Evolutionary conservation across 2,329 filamentous ascomycete species (phyloP).

Genomic region (Aspergillus alliaceus): DNA sequence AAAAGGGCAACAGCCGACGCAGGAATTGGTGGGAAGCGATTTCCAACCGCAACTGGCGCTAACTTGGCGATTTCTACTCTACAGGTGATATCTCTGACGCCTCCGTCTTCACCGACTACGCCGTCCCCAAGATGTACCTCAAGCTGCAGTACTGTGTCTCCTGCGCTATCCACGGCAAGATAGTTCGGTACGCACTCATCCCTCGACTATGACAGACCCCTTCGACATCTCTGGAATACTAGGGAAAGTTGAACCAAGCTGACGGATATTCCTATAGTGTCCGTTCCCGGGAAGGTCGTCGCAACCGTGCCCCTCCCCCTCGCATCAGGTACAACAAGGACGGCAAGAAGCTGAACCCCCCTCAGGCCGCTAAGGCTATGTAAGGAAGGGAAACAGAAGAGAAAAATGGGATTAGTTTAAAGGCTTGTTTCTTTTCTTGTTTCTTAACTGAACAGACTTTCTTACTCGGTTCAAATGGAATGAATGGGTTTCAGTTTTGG

Average conservation of each 20-base stretch:
- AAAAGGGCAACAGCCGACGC: background rate
- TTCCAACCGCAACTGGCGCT: conserved; percentile 11
- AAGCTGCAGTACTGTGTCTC: conserved; percentile 99
- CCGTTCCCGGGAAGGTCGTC: conserved; percentile 92
- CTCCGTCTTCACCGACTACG: conserved; percentile 98
- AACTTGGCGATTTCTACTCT: conserved; percentile 13
- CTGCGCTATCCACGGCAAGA: conserved; percentile 99
- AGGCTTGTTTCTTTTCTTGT: conserved; percentile 38
- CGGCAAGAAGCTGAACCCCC: conserved; percentile 98
- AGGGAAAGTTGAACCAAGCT: conserved; percentile 9
- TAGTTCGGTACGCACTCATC: conserved; percentile 83
- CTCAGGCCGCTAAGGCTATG: conserved; percentile 68
- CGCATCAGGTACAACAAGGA: conserved; percentile 99
- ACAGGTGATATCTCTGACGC: conserved; percentile 99
- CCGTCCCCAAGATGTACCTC: conserved; percentile 99
- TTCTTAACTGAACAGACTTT: conserved; percentile 31
- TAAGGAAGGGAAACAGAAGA: conserved; percentile 37
- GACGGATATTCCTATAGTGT: conserved; percentile 63
- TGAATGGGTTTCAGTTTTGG: conserved; percentile 27
- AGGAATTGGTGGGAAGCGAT: background rate
- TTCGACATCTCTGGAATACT: background rate
- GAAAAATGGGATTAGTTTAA: conserved; percentile 38
- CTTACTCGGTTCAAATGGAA: conserved; percentile 27
- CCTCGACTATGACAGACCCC: background rate
- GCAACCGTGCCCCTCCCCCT: conserved; percentile 97